phyloP scores from a whole-genome alignment of 306 rosid genomes.

The Morella rubra region DNA sequence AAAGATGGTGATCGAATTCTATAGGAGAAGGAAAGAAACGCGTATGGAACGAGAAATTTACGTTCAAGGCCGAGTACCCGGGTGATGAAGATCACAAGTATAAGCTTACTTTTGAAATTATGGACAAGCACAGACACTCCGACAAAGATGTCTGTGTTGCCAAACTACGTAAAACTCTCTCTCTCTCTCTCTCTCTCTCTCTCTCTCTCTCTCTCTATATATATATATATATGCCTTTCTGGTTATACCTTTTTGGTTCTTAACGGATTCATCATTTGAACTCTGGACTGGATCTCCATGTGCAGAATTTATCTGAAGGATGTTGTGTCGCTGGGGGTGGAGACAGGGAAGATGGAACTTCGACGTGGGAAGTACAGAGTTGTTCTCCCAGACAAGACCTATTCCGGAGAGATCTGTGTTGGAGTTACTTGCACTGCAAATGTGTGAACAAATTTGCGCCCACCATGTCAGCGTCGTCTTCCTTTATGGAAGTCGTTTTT shows the following conservation, averaged over 20 bases:
- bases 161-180: no score
- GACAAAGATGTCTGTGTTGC: constrained; percentile 8
- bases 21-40: constrained; percentile 15
- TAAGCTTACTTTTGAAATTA: constrained; percentile 19
- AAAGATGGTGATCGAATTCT: not conserved
- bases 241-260: no score
- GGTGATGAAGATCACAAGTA: constrained; percentile 16
- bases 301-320: constrained; percentile 25
- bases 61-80: constrained; percentile 13
- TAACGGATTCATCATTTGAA: no score
- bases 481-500: no score
- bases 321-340: constrained; percentile 12
- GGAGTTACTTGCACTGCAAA: constrained; percentile 2
- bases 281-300: no score
- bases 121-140: constrained; percentile 15
- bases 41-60: constrained; percentile 12
- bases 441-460: not conserved
- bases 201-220: no score
- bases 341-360: constrained; percentile 14
- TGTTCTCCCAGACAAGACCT: constrained; percentile 18
- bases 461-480: no score
- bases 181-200: no score
- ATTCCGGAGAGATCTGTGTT: constrained; percentile 26
- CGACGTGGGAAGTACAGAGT: constrained; percentile 13
- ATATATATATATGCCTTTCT: no score